Evolutionary conservation across 2,329 filamentous ascomycete species (phyloP), one percentile per base, ranked within the genome.

Genomic region (Diaporthe sp.): DNA sequence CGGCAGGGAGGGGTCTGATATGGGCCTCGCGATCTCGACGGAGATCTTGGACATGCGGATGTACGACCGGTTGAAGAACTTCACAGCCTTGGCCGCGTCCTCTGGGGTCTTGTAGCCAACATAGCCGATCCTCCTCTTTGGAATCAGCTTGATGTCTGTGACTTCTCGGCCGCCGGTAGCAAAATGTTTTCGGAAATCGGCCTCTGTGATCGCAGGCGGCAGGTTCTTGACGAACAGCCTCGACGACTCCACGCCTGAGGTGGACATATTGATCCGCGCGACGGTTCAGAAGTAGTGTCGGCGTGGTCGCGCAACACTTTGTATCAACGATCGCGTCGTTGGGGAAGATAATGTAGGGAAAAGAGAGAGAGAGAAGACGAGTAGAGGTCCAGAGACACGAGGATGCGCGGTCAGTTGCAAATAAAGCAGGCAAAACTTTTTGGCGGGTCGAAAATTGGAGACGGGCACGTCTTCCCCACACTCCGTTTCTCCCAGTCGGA

Each of bases 1-100:
- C 10, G 81, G 77, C 9, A 83, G 82, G 62, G 84, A 81, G 72
- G 85, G 83, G 81, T 90, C 88, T 81, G 85, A 80, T 74, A 86
- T 84, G 76, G 97, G 93, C 83, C 91, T 93, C 74, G 97, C 97
- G 81, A 97, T 87, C 86, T 98, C 96, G 77, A 98, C 97, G 42
- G 89, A 90, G 81, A 99, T 95, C 87, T 93, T 97, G 75, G 96
- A 98, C 94, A 98, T 97, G 80, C 95, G 95, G 81, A 99, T 95
- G 85, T 95, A 99, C 78, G 96, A 93, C 83, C 92, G 95, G 88
- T 99, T 96, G 89, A 98, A 98, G 87, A 98, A 98, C 84, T 94
- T 96, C 83, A 97, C 94, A 59, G 97, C 96, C 81, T 92, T 91
- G 74, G 91, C 88, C 74, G 97, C 97, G 82, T 95, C 93, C 77